These are phyloP conservation scores for Vaucheria bursata DNA, from an alignment of 352 stramenopile species.

Conservation along the genomic window DNA sequence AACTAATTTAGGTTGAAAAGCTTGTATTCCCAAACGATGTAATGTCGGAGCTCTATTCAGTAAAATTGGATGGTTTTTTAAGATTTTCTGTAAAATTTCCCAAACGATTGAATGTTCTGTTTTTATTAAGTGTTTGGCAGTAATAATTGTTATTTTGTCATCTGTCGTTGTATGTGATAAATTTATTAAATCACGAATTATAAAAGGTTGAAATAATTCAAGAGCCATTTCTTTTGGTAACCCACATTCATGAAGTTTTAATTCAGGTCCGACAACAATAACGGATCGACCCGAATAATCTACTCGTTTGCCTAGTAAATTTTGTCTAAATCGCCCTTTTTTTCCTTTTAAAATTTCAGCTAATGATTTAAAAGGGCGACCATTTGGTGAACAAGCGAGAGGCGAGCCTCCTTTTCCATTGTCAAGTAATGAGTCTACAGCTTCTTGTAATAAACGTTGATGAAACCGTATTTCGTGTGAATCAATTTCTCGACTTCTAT, in stretches of 20 bases:
- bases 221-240: conserved; percentile 29
- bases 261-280: conserved; percentile 26
- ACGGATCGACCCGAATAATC: conserved; percentile 29
- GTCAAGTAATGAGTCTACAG: conserved; percentile 30
- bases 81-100: conserved; percentile 35
- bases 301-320: conserved; percentile 33
- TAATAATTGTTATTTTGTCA: conserved; percentile 22
- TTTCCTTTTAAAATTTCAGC: conserved; percentile 32
- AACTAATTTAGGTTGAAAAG: conserved; percentile 35
- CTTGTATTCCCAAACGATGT: conserved; percentile 33
- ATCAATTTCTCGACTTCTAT: conserved; percentile 11
- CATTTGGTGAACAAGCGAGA: conserved; percentile 33
- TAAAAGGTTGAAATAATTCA: conserved; percentile 37
- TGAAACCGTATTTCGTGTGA: too few relatives aligned
- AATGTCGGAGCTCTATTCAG: conserved; percentile 33
- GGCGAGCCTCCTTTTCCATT: conserved; percentile 23
- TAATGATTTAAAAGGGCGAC: conserved; percentile 37
- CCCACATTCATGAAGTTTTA: conserved; percentile 32
- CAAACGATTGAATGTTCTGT: conserved; percentile 12
- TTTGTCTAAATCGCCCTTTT: conserved; percentile 27
- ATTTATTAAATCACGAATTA: conserved; percentile 42
- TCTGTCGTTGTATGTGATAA: too few relatives aligned
- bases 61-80: conserved; percentile 33
- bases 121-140: conserved; percentile 19
- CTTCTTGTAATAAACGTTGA: conserved; percentile 33